These are phyloP conservation scores for Metschnikowia koreensis DNA, from an alignment of 805 yeast species.

Conservation along the genomic window DNA sequence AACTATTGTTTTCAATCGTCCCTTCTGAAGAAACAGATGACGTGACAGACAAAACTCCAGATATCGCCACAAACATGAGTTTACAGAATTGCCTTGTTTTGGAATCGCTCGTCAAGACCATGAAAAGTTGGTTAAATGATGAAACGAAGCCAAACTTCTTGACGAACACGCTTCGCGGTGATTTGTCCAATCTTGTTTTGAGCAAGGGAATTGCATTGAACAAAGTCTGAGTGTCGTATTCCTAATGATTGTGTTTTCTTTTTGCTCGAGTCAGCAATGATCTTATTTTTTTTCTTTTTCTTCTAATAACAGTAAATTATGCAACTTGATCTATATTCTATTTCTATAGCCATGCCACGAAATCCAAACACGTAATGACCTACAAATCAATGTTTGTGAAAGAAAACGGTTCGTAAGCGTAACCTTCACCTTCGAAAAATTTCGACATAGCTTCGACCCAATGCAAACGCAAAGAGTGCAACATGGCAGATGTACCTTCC, in stretches of 20 bases:
- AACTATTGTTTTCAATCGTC: constrained; percentile 21
- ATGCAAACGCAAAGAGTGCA: constrained; percentile 71
- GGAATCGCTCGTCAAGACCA: constrained; percentile 27
- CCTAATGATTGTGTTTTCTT: no score
- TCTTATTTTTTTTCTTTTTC: no score
- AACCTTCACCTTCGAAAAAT: constrained; percentile 75
- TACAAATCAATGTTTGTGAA: constrained; percentile 30
- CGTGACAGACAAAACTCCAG: not conserved
- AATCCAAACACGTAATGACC: not conserved
- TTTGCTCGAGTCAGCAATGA: no score
- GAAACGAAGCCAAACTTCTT: constrained; percentile 19
- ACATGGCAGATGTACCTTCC: constrained; percentile 87
- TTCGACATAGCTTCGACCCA: constrained; percentile 86
- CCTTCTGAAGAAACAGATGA: constrained; percentile 13
- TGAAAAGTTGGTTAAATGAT: constrained; percentile 33
- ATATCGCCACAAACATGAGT: constrained; percentile 1
- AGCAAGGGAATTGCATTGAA: constrained; percentile 32
- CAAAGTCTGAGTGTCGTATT: constrained; percentile 20
- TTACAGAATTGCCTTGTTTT: constrained; percentile 15
- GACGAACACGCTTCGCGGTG: constrained; percentile 24
- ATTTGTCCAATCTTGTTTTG: constrained; percentile 30
- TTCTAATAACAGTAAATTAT: no score
- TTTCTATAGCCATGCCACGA: not conserved
- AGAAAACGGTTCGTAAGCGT: constrained; percentile 61
- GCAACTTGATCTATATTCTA: not conserved